Conservation (phyloP, 2,329 filamentous ascomycete genomes). For the Biscogniauxia mediterranea region DNA sequence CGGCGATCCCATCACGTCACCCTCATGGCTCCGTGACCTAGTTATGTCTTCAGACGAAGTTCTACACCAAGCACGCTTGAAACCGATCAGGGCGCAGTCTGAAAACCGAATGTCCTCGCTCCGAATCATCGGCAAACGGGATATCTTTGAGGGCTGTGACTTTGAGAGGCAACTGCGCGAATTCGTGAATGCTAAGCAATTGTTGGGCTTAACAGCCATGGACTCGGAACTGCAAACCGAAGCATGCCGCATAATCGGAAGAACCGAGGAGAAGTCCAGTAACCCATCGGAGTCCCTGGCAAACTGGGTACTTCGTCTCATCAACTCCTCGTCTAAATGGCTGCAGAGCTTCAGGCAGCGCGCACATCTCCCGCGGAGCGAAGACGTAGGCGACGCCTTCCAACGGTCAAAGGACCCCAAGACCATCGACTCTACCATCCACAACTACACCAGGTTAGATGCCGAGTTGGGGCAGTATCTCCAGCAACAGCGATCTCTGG, state of each 20-base stretch:
- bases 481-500: slow-evolving; percentile 41
- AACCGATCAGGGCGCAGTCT: slow-evolving; percentile 44
- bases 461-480: slow-evolving; percentile 54
- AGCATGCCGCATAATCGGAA: slow-evolving; percentile 55
- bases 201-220: slow-evolving; percentile 58
- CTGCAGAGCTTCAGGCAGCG: slow-evolving; percentile 55
- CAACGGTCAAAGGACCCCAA: slow-evolving; percentile 52
- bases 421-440: slow-evolving; percentile 58
- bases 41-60: slow-evolving; percentile 49
- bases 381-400: slow-evolving; percentile 50
- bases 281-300: slow-evolving; percentile 49
- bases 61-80: slow-evolving; percentile 45
- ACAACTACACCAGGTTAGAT: slow-evolving; percentile 57
- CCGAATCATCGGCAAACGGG: slow-evolving; percentile 57
- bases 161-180: slow-evolving; percentile 54
- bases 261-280: slow-evolving; percentile 52
- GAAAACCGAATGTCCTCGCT: slow-evolving; percentile 49
- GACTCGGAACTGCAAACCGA: slow-evolving; percentile 60
- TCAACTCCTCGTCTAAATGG: slow-evolving; percentile 52
- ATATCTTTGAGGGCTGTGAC: slow-evolving; percentile 56
- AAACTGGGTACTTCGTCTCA: slow-evolving; percentile 56
- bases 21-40: slow-evolving; percentile 59
- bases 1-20: slow-evolving; percentile 37
- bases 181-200: slow-evolving; percentile 49
- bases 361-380: slow-evolving; percentile 55